Base-by-base conservation (phyloP, 768 basidiomycete species). In the Hygrophoropsis aurantiaca region DNA sequence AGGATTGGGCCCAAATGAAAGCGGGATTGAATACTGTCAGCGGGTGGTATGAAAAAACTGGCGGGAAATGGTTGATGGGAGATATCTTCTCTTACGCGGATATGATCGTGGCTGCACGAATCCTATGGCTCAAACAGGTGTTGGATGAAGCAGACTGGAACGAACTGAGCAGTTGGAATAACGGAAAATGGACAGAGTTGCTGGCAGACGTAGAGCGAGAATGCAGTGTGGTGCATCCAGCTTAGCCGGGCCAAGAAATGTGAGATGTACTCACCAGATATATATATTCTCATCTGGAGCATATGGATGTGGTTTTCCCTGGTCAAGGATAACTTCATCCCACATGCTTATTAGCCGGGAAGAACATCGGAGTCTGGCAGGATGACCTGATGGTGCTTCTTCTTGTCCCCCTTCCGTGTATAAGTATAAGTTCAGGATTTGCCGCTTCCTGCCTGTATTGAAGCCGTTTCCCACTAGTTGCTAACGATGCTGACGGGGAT, bases 21-120 rank as follows among this genome's bases (percentile, higher is more conserved):
- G 52, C 54, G 38, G n/a, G 11, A 8, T 51, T 46, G 38, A 24
- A 37, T 21, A 45, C 45, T 1, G 41, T 37, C 10, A 56, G 57
- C 38, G 44, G 8, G 20, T 61, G 55, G 53, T 60, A 62, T 16
- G 67, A 53, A 23, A 46, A 37, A 38, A 39, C 20, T 7, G 56
- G 43, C 21, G 66, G 66, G 5, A 59, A 53, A 40, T 68, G 59
- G 61, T 5, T 66, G 19, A 58, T 66, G 59, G 66, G 64, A 2
- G 42, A 60, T 18, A 54, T 52, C 3, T 60, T 67, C 40, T 64
- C 53, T 2, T 67, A 65, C 43, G 65, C 62, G 13, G 65, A 68
- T 37, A 56, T 62, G n/a, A 19, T 66, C 19, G n/a, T 65, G 32
- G 62, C 51, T 13, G 23, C 19, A 10, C 42, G 21, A 16, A 25